Evolutionary conservation across 148 eudicot species (phyloP).

Genomic region (Persicaria tinctoria): DNA sequence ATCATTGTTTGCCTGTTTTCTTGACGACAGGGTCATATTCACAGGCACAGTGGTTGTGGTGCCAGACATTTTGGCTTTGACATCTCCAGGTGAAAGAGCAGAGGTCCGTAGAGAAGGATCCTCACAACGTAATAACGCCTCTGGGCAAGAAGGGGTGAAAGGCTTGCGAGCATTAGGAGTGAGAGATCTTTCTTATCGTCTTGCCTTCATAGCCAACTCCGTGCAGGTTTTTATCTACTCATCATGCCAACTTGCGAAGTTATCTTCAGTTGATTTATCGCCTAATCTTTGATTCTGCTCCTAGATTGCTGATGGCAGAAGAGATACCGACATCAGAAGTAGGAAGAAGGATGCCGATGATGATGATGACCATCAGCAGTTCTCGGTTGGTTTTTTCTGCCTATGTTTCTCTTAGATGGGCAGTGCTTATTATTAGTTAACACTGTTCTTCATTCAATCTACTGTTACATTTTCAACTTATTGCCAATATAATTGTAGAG

Average conservation of each 20-base stretch:
- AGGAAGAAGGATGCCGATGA: conserved; percentile 70
- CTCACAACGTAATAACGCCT: conserved; percentile 47
- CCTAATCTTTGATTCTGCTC: background rate
- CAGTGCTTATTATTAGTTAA: background rate
- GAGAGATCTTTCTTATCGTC: conserved; percentile 84
- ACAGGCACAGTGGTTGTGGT: conserved; percentile 91
- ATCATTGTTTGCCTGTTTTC: conserved; percentile 1
- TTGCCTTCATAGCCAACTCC: conserved; percentile 94
- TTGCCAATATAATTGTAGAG: background rate
- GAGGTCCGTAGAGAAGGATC: conserved; percentile 72
- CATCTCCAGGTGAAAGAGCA: conserved; percentile 97
- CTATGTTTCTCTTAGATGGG: background rate
- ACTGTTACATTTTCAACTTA: background rate
- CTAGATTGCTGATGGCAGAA: conserved; percentile 85
- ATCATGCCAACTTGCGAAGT: background rate
- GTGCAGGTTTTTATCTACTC: conserved; percentile 58
- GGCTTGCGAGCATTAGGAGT: conserved; percentile 93
- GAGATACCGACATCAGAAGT: conserved; percentile 73
- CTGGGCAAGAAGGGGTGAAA: conserved; percentile 84
- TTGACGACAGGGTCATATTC: conserved; percentile 60
- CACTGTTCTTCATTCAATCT: background rate
- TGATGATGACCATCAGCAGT: conserved; percentile 57
- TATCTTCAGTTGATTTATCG: background rate
- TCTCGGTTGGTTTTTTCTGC: conserved; percentile 48
- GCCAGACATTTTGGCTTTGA: conserved; percentile 85